These are phyloP conservation scores for Hevea brasiliensis DNA, from an alignment of 345 rosid genomes.

Conservation along the genomic window DNA sequence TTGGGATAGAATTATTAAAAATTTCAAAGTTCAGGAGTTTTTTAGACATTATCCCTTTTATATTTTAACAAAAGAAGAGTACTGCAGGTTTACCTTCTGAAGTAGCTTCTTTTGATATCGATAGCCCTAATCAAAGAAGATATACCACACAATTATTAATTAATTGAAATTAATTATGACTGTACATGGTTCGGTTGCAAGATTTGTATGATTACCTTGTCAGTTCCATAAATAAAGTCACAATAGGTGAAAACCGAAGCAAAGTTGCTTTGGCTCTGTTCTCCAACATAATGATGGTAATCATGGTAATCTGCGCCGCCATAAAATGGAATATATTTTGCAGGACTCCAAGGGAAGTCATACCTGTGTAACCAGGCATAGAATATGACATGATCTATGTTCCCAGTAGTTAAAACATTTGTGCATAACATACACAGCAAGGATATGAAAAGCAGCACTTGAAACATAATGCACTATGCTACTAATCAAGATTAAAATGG, in stretches of 20 bases:
- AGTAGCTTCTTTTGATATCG: conserved; percentile 85
- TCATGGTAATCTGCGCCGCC: conserved; percentile 98
- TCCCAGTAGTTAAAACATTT: not conserved
- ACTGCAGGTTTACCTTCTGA: conserved; percentile 47
- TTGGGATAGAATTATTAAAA: no score
- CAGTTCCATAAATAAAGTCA: conserved; percentile 90
- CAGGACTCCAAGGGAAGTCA: conserved; percentile 86
- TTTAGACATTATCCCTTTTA: not conserved
- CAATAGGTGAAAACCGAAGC: conserved; percentile 97
- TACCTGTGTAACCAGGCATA: conserved; percentile 45
- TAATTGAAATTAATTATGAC: conserved; percentile 12
- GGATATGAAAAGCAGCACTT: not conserved
- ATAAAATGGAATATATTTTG: conserved; percentile 88
- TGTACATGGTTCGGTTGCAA: not conserved
- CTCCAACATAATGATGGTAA: conserved; percentile 98
- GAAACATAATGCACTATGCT: not conserved
- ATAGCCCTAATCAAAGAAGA: conserved; percentile 59
- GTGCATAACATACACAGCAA: conserved; percentile 8
- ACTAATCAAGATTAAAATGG: not conserved
- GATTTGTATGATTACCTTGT: conserved; percentile 52
- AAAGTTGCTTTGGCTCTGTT: conserved; percentile 97
- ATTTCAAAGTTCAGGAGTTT: no score
- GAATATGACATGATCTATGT: not conserved
- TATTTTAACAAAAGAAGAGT: not conserved
- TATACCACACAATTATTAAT: conserved; percentile 12